A percentile compares a stretch with the other conserved stretches of the same genome.
These are phyloP conservation scores for Breynia disticha DNA, from an alignment of 441 rosid genomes.

Conservation along the genomic window DNA sequence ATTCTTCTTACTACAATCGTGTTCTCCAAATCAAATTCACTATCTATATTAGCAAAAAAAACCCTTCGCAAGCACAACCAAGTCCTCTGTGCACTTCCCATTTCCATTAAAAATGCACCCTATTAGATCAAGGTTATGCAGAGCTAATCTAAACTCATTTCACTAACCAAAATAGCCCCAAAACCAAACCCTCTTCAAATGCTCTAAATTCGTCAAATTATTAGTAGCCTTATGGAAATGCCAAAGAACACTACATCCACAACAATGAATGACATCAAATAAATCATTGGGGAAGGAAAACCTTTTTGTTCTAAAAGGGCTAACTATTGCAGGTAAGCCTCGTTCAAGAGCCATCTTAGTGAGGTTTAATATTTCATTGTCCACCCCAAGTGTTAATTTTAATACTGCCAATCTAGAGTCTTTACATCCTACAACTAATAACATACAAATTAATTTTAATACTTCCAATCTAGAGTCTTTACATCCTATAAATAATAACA, in stretches of 20 bases:
- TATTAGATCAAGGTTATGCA: no score
- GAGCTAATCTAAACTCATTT: no score
- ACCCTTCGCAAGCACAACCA: no score
- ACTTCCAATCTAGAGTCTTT: conserved; percentile 68
- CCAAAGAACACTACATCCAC: conserved; percentile 70
- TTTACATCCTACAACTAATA: conserved; percentile 68
- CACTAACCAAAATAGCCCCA: no score
- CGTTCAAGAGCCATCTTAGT: conserved; percentile 84
- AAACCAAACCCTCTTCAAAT: no score
- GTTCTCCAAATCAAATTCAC: no score
- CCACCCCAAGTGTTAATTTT: conserved; percentile 65
- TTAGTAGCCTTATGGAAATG: no score
- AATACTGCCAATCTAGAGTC: conserved; percentile 74
- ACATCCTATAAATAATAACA: conserved; percentile 76
- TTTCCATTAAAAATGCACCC: no score
- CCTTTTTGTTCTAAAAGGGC: conserved; percentile 60
- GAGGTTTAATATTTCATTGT: conserved; percentile 81
- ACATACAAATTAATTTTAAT: conserved; percentile 60
- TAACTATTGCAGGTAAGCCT: conserved; percentile 71
- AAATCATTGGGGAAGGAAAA: conserved; percentile 86
- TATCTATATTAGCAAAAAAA: no score
- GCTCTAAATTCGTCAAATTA: no score
- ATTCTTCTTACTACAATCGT: no score
- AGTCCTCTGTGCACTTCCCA: no score
- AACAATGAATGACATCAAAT: conserved; percentile 86